These are phyloP conservation scores for Uncinocarpus reesii DNA, from an alignment of 2,329 filamentous ascomycete species.

Conservation along the genomic window DNA sequence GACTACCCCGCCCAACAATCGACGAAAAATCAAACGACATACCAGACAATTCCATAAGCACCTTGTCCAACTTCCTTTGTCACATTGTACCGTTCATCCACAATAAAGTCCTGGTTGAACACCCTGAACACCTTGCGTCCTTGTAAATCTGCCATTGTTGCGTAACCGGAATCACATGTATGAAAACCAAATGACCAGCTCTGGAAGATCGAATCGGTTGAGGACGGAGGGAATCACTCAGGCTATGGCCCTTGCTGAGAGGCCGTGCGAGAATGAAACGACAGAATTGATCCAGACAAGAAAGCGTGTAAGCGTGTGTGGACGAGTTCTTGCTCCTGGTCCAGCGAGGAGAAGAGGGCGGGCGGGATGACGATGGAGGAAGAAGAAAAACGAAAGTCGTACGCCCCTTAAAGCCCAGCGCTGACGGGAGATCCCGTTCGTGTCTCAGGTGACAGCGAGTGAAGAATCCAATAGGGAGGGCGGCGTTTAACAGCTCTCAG, in stretches of 20 bases:
- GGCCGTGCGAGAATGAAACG: neutral
- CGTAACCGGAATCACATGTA: conserved; percentile 5
- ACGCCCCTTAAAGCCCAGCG: neutral
- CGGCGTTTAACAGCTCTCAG: conserved; percentile 4
- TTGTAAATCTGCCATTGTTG: conserved; percentile 48
- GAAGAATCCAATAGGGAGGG: neutral
- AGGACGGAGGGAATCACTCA: neutral
- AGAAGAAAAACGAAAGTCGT: conserved; percentile 5
- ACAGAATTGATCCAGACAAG: neutral
- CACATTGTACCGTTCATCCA: conserved; percentile 95
- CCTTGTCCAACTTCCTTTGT: conserved; percentile 98
- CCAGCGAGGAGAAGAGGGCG: conserved; percentile 4
- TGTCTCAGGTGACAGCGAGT: conserved; percentile 4
- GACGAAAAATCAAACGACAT: conserved; percentile 30
- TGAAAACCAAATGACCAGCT: neutral
- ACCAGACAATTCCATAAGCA: conserved; percentile 98
- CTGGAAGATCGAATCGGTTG: neutral
- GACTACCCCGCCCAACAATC: no score
- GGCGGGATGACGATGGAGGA: no score
- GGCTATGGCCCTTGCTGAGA: neutral
- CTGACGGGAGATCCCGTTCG: no score
- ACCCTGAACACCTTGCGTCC: conserved; percentile 96
- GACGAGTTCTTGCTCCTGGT: conserved; percentile 1
- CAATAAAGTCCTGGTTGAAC: conserved; percentile 98
- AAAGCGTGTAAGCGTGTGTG: neutral